These are phyloP conservation scores for Ophiostoma himal-ulmi DNA, from an alignment of 2,329 filamentous ascomycete species.

Conservation along the genomic window DNA sequence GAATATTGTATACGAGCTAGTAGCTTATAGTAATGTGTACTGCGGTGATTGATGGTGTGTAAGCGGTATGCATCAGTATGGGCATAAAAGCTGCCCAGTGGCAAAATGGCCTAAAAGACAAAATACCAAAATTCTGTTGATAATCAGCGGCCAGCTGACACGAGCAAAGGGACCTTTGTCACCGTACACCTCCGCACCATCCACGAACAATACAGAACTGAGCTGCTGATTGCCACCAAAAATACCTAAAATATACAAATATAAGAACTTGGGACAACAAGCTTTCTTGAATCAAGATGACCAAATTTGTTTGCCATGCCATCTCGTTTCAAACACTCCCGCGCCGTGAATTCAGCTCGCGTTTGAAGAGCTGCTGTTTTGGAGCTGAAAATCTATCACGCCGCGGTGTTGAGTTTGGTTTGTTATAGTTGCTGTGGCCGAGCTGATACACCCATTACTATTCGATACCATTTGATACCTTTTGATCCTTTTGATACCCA, in stretches of 20 bases:
- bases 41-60: not conserved
- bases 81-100: not conserved
- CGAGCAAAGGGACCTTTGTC: not conserved
- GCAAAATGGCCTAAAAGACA: not conserved
- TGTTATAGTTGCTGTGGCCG: too few species aligned
- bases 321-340: not conserved
- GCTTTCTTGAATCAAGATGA: not conserved
- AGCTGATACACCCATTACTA: not conserved
- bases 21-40: not conserved
- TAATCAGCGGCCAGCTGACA: not conserved
- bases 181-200: not conserved
- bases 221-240: not conserved
- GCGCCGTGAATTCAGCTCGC: not conserved
- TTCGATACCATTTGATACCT: not conserved
- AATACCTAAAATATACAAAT: not conserved
- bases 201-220: not conserved
- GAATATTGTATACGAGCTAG: not conserved
- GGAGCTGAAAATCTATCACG: not conserved
- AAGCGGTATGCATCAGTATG: not conserved
- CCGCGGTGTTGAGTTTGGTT: not conserved
- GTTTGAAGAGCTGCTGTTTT: not conserved
- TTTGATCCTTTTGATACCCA: not conserved
- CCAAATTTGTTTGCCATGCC: not conserved
- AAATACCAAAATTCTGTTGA: not conserved
- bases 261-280: not conserved